Evolutionary conservation across 2,329 filamentous ascomycete species (phyloP).

Genomic region (Penicillium digitatum): DNA sequence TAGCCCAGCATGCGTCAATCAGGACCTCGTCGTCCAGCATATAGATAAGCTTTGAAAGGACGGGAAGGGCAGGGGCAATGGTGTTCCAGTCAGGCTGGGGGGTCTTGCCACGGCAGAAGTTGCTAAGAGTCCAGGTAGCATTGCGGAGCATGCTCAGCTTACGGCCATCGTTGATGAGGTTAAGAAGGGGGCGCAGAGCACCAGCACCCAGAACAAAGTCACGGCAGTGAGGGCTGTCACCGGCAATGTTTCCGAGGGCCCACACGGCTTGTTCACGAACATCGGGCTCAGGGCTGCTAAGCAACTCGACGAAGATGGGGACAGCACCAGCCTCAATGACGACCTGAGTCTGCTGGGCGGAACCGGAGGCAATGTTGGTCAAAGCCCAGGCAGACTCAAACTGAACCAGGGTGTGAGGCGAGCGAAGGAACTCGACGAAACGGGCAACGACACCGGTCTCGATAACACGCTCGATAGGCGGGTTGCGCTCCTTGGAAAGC

Average conservation of each 20-base stretch:
- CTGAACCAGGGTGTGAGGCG: conserved; percentile 94
- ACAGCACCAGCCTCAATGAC: conserved; percentile 98
- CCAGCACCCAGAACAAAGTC: conserved; percentile 93
- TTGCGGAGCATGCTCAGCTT: conserved; percentile 99
- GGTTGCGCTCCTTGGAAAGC: conserved; percentile 96
- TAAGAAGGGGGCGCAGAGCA: conserved; percentile 83
- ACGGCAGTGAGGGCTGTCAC: conserved; percentile 94
- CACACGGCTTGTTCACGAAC: conserved; percentile 97
- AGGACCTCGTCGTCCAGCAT: conserved; percentile 97
- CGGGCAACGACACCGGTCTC: conserved; percentile 96
- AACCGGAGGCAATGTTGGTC: conserved; percentile 98
- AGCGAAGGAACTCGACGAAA: conserved; percentile 97
- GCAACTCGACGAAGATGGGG: conserved; percentile 94
- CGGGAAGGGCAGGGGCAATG: conserved; percentile 88
- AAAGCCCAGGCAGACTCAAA: conserved; percentile 99
- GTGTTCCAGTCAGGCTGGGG: conserved; percentile 97
- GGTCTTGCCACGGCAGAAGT: conserved; percentile 99
- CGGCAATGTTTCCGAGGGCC: conserved; percentile 97
- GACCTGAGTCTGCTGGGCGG: conserved; percentile 94
- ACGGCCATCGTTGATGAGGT: conserved; percentile 89
- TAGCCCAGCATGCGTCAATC: conserved; percentile 99
- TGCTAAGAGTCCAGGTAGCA: conserved; percentile 97
- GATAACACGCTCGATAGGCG: conserved; percentile 97
- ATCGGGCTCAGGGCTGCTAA: conserved; percentile 94
- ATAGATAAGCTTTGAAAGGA: conserved; percentile 95